Evolutionary conservation across 176 grass and related monocot species (phyloP).

Genomic region (Aegilops sharonensis): DNA sequence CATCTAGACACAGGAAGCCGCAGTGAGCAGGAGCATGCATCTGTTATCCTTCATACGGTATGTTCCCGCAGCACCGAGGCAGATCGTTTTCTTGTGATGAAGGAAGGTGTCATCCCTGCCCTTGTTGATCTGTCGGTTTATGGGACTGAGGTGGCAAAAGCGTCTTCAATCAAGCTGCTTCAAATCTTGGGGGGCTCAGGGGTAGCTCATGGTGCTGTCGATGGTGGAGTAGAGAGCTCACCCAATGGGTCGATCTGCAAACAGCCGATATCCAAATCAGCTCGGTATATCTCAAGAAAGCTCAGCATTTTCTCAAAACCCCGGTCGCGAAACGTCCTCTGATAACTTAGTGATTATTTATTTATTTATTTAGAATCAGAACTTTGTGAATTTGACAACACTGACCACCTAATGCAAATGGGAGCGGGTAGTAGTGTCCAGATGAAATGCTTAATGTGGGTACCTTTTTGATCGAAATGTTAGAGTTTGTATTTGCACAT

Average conservation of each 20-base stretch:
- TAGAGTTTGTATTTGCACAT: constrained; percentile 16
- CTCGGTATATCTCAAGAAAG: constrained; percentile 58
- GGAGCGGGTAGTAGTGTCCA: constrained; percentile 1
- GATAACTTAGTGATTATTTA: constrained; percentile 34
- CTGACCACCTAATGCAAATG: constrained; percentile 29
- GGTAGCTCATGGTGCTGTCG: not conserved
- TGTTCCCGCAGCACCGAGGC: constrained; percentile 42
- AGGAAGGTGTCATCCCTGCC: constrained; percentile 83
- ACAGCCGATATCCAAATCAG: constrained; percentile 40
- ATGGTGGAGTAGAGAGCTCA: constrained; percentile 10
- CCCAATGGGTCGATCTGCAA: constrained; percentile 19
- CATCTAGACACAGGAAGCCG: constrained; percentile 59
- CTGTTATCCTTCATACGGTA: constrained; percentile 51
- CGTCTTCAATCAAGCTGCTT: constrained; percentile 57
- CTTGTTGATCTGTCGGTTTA: constrained; percentile 81
- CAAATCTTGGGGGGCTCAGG: constrained; percentile 41
- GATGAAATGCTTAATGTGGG: constrained; percentile 50
- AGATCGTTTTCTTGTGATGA: constrained; percentile 57
- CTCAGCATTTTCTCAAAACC: constrained; percentile 62
- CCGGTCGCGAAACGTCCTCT: constrained; percentile 23
- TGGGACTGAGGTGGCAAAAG: constrained; percentile 56
- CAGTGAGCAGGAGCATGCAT: constrained; percentile 60
- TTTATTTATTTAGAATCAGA: too few species aligned
- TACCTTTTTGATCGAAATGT: constrained; percentile 50
- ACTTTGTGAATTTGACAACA: constrained; percentile 39